Base-by-base conservation (phyloP, 805 yeast genomes). In the Candida jianshihensis region DNA sequence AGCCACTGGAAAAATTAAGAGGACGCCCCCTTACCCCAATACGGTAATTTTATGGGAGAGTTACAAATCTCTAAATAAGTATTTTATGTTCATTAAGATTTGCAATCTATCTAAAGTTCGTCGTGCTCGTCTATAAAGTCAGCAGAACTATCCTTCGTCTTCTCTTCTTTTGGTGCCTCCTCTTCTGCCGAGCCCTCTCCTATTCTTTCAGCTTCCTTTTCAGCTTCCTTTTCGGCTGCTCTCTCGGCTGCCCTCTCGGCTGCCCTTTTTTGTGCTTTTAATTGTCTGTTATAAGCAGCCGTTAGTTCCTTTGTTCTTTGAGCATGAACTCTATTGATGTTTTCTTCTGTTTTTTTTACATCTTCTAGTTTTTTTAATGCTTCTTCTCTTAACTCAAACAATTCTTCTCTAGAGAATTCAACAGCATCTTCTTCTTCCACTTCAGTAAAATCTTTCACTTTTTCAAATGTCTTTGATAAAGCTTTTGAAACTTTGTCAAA, bases 221-320 rank as follows among this genome's bases (percentile, higher is more conserved):
- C 31, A 17, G 46, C 51, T 19, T 25, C 30, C 19, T 13, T 16
- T 6, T n/a, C 22, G 18, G 11, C 36, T 30, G 21, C 15, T 30
- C 19, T 17, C 26, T 14, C 26, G 10, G 24, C 16, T 26, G 19
- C 52, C 31, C 34, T 40, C 13, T 33, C 34, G 7, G 40, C 43
- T n/a, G 47, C 50, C 38, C 43, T 42, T 38, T 29, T 44, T 21
- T 31, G 46, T 2, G 49, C 45, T 26, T 47, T 45, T 5, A 35
- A 21, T 19, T 28, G 22, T 40, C 46, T 48, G 20, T 16, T 31
- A 19, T 44, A 20, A 6, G 28, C 29, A 15, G 34, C 31, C 29
- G 46, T 52, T 20, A 61, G 29, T 17, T 59, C 65, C 22, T 54
- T 59, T 30, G 55, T 36, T 34, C 60, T 56, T 35, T 59, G 57